These are phyloP conservation scores for Podochytrium sp. DNA, from an alignment of 192 early-diverging fungal genomes.

Conservation along the genomic window DNA sequence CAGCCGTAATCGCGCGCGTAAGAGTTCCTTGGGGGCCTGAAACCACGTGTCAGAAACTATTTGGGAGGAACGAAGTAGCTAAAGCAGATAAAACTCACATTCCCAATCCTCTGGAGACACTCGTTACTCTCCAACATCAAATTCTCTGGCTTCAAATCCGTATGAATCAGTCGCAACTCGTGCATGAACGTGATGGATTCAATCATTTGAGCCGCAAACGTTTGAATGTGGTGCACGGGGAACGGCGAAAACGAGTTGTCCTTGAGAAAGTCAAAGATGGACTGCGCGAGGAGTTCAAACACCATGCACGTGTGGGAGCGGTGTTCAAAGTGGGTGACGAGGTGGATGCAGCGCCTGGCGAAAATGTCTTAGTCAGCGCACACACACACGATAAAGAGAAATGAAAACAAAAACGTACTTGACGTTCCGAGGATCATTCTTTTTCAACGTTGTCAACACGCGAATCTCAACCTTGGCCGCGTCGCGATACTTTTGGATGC, in stretches of 20 bases:
- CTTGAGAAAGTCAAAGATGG: constrained; percentile 96
- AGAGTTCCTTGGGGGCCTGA: constrained; percentile 59
- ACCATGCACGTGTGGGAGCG: constrained; percentile 98
- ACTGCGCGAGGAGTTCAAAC: constrained; percentile 86
- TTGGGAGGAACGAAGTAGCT: not conserved
- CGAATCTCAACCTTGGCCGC: constrained; percentile 89
- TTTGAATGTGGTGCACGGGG: constrained; percentile 79
- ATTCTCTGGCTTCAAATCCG: constrained; percentile 98
- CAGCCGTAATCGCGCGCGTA: constrained; percentile 76
- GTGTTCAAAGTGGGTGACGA: constrained; percentile 83
- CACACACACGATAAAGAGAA: not conserved
- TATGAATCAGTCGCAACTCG: constrained; percentile 85
- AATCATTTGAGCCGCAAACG: constrained; percentile 84
- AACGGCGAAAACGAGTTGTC: constrained; percentile 89
- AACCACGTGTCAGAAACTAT: not conserved
- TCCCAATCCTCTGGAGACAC: not conserved
- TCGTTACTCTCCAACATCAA: constrained; percentile 67
- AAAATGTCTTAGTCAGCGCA: not conserved
- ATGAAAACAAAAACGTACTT: constrained; percentile 61
- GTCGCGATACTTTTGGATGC: constrained; percentile 92
- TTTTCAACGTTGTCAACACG: constrained; percentile 79
- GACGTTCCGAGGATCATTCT: constrained; percentile 77
- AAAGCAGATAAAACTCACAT: not conserved
- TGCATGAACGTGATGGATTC: constrained; percentile 92
- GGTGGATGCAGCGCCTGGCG: constrained; percentile 91